A percentile compares a stretch with the other conserved stretches of the same genome.
Evolutionary conservation across 2,329 filamentous ascomycete species (phyloP).

Genomic region (Aspergillus pseudonomiae): DNA sequence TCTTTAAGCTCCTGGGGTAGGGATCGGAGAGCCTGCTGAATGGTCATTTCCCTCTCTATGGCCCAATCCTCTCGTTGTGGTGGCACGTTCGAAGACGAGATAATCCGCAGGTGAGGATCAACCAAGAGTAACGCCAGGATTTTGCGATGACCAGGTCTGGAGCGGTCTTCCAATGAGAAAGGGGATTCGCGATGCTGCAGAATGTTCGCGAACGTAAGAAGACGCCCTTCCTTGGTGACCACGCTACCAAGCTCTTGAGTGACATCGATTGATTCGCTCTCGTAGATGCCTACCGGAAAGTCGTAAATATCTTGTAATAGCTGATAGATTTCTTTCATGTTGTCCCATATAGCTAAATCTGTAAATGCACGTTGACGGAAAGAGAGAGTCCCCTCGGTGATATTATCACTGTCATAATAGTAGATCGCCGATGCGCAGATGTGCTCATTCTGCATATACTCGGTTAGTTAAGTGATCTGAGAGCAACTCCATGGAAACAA

Average conservation of each 20-base stretch:
- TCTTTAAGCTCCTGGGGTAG: slow-evolving; percentile 29
- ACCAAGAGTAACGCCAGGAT: slow-evolving; percentile 63
- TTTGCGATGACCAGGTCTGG: slow-evolving; percentile 58
- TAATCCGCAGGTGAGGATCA: slow-evolving; percentile 56
- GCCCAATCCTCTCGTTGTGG: slow-evolving; percentile 55
- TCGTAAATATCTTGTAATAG: not conserved
- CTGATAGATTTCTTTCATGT: too few species aligned
- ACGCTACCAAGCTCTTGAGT: slow-evolving; percentile 17
- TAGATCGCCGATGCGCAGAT: slow-evolving; percentile 67
- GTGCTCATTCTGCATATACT: slow-evolving; percentile 56
- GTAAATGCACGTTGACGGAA: slow-evolving; percentile 48
- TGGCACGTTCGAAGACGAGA: slow-evolving; percentile 56
- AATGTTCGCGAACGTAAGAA: slow-evolving; percentile 18
- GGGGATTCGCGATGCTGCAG: slow-evolving; percentile 56
- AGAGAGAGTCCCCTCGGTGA: slow-evolving; percentile 55
- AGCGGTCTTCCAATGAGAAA: slow-evolving; percentile 54
- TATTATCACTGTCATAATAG: slow-evolving; percentile 66
- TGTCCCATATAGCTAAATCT: too few species aligned
- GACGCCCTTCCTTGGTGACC: not conserved
- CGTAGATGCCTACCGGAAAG: not conserved
- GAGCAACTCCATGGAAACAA: not conserved
- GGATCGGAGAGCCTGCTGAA: slow-evolving; percentile 15
- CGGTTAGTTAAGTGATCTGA: fast-evolving
- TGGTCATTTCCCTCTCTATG: slow-evolving; percentile 21
- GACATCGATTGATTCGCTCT: slow-evolving; percentile 14